Evolutionary conservation across 2,329 filamentous ascomycete species (phyloP), one percentile per base, ranked within the genome.

Genomic region (Lachnellula cervina): DNA sequence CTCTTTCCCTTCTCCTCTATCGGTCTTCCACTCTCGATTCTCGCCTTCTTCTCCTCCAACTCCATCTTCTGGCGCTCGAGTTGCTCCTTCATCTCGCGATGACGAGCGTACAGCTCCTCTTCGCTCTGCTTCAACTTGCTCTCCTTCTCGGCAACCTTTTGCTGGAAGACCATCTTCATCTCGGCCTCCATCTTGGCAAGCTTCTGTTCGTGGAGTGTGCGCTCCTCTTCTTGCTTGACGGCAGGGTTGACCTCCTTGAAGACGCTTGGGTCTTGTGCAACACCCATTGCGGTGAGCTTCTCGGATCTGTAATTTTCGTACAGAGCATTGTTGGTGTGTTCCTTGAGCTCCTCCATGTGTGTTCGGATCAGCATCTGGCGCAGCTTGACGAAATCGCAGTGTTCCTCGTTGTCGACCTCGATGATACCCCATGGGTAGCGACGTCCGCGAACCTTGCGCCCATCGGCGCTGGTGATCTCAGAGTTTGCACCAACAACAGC

Each of bases 161-260:
- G 94, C 76, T 97, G 94, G 90, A 99, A 99, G 66, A 99, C 94
- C 90, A 97, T 96, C 90, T 99, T 99, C 94, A 99, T 99, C 77
- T 99, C 94, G 70, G 91, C 86, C 77, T 99, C 94, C 94, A 99
- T 99, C 90, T 99, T 99, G 75, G 93, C 90, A 68, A 99, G 90
- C 82, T 99, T 99, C 82, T 97, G 92, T 79, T 99, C 94, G 82
- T 99, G 94, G 66, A 99, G 82, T 62, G 89, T 87, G 69, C 94
- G 90, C 81, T 99, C 94, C 79, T 99, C 94, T 75, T 99, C 94
- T 78, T 99, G 94, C 87, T 99, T 99, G 77, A 97, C 94, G 47
- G 94, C 93, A 62, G 94, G 94, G 84, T 99, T 99, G 82, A 99
- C 91, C 86, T 99, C 94, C 85, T 99, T 99, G 89, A 99, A 99